Conservation (phyloP, 192 early-diverging fungal genomes). For the Coemansia sp. region DNA sequence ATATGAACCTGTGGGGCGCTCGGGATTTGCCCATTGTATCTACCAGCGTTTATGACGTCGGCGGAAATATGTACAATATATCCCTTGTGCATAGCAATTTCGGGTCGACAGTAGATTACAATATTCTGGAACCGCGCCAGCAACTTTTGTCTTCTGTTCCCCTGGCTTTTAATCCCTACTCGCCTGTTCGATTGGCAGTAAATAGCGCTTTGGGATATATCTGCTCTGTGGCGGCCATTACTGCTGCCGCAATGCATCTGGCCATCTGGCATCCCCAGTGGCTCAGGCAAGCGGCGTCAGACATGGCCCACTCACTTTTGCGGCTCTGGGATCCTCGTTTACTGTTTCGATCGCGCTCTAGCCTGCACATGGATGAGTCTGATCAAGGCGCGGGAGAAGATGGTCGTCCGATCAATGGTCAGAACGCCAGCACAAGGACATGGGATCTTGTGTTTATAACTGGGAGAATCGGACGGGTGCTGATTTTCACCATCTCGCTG, state of each 20-base stretch:
- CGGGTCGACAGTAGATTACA: not conserved
- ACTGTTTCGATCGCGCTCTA: conserved; percentile 11
- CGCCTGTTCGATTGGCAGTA: conserved; percentile 47
- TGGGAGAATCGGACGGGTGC: conserved; percentile 29
- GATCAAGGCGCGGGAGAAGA: not conserved
- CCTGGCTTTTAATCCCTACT: conserved; percentile 35
- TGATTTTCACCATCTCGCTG: conserved; percentile 35
- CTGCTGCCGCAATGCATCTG: conserved; percentile 40
- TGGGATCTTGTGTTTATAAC: conserved; percentile 21
- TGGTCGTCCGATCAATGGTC: not conserved
- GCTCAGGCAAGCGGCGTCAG: conserved; percentile 20
- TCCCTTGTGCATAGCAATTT: conserved; percentile 41
- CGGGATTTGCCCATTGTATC: conserved; percentile 62
- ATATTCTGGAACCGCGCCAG: conserved; percentile 4
- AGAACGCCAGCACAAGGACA: not conserved
- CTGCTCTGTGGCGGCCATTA: conserved; percentile 43
- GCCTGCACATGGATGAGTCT: not conserved
- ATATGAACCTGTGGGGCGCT: conserved; percentile 61
- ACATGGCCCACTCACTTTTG: conserved; percentile 25
- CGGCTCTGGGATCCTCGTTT: conserved; percentile 43
- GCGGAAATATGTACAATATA: conserved; percentile 61
- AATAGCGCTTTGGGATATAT: conserved; percentile 50
- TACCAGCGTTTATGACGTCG: conserved; percentile 60
- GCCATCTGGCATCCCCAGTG: conserved; percentile 45
- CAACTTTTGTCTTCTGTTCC: conserved; percentile 5